Evolutionary conservation across 1,139 yeast species (phyloP), one percentile per base, ranked within the genome.

Genomic region (Nakaseomyces uthaithaninus): DNA sequence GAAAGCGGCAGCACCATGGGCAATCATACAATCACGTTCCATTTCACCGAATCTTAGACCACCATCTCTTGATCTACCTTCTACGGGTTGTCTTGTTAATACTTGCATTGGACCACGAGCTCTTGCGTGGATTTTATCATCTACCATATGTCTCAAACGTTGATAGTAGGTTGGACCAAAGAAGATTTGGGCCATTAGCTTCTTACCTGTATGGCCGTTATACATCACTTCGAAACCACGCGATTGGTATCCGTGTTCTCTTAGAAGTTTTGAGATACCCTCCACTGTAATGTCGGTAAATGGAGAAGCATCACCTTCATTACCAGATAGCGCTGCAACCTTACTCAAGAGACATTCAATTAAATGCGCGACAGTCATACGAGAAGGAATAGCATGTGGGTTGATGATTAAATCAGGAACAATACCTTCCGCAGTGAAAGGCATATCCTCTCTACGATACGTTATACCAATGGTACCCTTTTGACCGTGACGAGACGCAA

Each of bases 11-110:
- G 96, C 97, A 63, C 98, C 98, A 64, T 91, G 97, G 3, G 98
- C 98, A 72, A 91, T 91, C 95, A 93, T 91, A 82, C 98, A 91
- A 72, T 93, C 98, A 72, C 98, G 86, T 68, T 91, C 99, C 99
- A 91, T 91, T 69, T 91, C 99, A 61, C 99, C 99, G 75, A 91
- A 93, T 67, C 99, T 87, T 63, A 91, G 72, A 53, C 99, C 99
- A 77, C 99, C 99, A 67, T 91, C 98, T 69, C 98, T 78, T 18
- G 97, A 89, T 68, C 98, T 80, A 79, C 99, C 99, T 67, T 93
- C 99, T 44, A 91, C 96, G 7, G 99, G 99, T 65, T 91, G 99
- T 67, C 98, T 82, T 5, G 99, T 91, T 64, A 91, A 72, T 42
- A 91, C 94, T 71, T 91, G 98, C 46, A 91, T 94, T 10, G 99